These are phyloP conservation scores for Gracilaria domingensis DNA, from an alignment of 23 red algal species.

Conservation along the genomic window DNA sequence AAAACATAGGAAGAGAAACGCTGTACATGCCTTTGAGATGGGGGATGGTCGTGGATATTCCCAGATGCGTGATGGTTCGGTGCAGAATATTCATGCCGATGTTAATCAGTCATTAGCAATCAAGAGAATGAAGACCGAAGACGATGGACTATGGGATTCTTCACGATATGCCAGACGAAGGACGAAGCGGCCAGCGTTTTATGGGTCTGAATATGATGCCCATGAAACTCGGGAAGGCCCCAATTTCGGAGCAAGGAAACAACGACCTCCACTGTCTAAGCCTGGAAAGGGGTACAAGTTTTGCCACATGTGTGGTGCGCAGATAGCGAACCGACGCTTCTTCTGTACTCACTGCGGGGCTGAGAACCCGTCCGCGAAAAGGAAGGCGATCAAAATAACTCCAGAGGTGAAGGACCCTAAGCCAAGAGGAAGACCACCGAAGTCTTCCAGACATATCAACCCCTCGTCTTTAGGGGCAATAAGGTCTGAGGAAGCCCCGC, in stretches of 20 bases:
- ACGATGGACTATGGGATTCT: conserved; percentile 19
- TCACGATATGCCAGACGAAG: conserved; percentile 19
- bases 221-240: background rate
- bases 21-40: conserved; percentile 32
- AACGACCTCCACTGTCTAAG: conserved; percentile 9
- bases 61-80: background rate
- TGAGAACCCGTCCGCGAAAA: conserved; percentile 65
- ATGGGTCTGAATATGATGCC: conserved; percentile 17
- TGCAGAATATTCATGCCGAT: background rate
- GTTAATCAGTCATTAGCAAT: background rate
- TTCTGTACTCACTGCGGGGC: conserved; percentile 69
- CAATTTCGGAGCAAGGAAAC: background rate
- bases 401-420: conserved; percentile 30
- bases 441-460: background rate
- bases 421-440: conserved; percentile 28
- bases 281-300: conserved; percentile 81
- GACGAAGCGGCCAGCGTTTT: conserved; percentile 4
- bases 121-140: conserved; percentile 25
- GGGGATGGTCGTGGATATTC: background rate
- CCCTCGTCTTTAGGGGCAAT: background rate
- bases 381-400: conserved; percentile 9
- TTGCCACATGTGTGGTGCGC: conserved; percentile 54
- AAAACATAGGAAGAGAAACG: conserved; percentile 16
- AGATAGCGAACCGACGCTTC: conserved; percentile 64
- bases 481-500: background rate